Evolutionary conservation across 352 stramenopile genomes (phyloP).

Genomic region (Phytophthora citrophthora): DNA sequence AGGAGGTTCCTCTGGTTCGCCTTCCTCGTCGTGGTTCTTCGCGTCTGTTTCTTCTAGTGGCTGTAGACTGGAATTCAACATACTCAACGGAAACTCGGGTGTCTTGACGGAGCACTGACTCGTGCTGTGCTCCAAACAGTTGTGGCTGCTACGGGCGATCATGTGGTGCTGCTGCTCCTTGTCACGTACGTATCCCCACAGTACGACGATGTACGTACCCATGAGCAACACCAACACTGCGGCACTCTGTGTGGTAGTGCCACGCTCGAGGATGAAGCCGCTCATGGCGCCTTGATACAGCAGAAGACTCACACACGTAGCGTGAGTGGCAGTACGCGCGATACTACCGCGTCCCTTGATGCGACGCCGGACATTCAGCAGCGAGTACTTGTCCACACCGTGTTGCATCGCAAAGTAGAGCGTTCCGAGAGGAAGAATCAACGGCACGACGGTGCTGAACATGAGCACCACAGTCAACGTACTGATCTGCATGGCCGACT

Average conservation of each 20-base stretch:
- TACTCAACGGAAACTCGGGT: conserved; percentile 28
- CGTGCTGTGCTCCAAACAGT: conserved; percentile 37
- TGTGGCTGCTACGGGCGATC: conserved; percentile 51
- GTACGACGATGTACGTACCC: conserved; percentile 79
- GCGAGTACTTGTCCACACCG: conserved; percentile 85
- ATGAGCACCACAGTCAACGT: conserved; percentile 84
- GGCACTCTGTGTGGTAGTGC: conserved; percentile 76
- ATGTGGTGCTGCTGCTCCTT: conserved; percentile 74
- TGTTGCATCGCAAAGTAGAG: conserved; percentile 90
- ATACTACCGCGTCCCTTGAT: conserved; percentile 88
- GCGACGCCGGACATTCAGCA: conserved; percentile 78
- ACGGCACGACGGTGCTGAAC: conserved; percentile 85
- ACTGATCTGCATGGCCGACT: conserved; percentile 86
- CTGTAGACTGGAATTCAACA: conserved; percentile 28
- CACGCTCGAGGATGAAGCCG: conserved; percentile 83
- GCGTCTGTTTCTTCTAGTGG: conserved; percentile 23
- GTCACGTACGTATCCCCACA: conserved; percentile 88
- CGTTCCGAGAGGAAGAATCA: conserved; percentile 81
- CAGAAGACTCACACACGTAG: conserved; percentile 79
- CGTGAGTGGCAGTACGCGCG: conserved; percentile 79
- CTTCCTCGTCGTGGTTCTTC: conserved; percentile 12
- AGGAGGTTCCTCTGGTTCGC: conserved; percentile 32
- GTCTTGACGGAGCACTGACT: conserved; percentile 20
- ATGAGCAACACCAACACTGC: conserved; percentile 81
- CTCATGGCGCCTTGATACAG: conserved; percentile 87